Percentiles rank a stretch among this genome's conserved stretches.
These are phyloP conservation scores for Pharus latifolius DNA, from an alignment of 176 grass and related monocot species.

Conservation along the genomic window DNA sequence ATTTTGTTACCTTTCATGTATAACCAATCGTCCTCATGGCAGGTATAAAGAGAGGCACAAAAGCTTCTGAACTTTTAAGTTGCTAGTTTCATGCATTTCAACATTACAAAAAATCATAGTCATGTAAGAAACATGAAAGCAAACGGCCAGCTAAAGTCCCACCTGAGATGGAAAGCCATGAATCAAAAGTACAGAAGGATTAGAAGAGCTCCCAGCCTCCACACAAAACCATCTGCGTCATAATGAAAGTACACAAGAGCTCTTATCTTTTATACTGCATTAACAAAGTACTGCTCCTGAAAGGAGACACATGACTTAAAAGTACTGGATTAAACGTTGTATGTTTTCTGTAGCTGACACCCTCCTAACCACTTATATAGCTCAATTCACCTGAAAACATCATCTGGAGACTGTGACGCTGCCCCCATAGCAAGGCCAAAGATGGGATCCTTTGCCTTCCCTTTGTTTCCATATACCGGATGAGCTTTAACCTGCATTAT, in stretches of 20 bases:
- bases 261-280: neutral
- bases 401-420: conserved; percentile 57
- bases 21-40: neutral
- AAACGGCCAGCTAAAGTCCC: neutral
- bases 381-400: conserved; percentile 80
- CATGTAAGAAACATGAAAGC: neutral
- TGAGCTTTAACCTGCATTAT: conserved; percentile 66
- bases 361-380: conserved; percentile 29
- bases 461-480: conserved; percentile 65
- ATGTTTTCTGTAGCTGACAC: conserved; percentile 39
- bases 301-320: conserved; percentile 15
- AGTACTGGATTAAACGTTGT: conserved; percentile 1
- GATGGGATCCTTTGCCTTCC: conserved; percentile 88
- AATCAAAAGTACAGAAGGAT: conserved; percentile 61
- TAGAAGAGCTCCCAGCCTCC: conserved; percentile 63
- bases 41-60: neutral
- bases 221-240: conserved; percentile 77
- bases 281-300: conserved; percentile 10
- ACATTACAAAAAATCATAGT: no score
- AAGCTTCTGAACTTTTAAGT: neutral
- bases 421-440: conserved; percentile 93
- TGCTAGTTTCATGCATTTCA: neutral
- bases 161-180: conserved; percentile 97
- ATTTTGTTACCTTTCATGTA: neutral
- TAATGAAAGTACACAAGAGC: neutral